phyloP scores from a whole-genome alignment of 352 stramenopile genomes.

The Globisporangium acanthophoron region DNA sequence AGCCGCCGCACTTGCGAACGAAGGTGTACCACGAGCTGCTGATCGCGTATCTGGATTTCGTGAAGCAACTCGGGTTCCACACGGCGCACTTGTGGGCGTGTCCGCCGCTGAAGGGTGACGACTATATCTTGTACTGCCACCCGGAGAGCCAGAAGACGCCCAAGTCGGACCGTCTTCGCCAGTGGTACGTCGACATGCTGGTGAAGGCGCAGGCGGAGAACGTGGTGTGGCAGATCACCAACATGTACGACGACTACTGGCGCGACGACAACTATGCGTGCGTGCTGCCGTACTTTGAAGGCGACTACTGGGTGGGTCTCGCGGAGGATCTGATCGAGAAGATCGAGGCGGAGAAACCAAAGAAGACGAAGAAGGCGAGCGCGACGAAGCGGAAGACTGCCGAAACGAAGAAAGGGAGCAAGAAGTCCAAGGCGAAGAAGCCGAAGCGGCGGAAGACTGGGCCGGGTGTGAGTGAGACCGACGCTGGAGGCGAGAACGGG shows the following conservation, averaged over 20 bases:
- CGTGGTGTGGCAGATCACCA: slow-evolving; percentile 93
- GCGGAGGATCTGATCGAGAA: slow-evolving; percentile 88
- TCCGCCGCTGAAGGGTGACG: slow-evolving; percentile 97
- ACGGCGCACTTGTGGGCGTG: slow-evolving; percentile 99
- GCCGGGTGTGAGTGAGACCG: slow-evolving; percentile 18
- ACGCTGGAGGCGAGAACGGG: slow-evolving; percentile 32
- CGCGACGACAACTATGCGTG: slow-evolving; percentile 80
- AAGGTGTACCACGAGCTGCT: slow-evolving; percentile 99
- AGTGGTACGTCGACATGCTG: slow-evolving; percentile 94
- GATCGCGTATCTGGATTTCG: slow-evolving; percentile 97
- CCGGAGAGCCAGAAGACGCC: slow-evolving; percentile 98
- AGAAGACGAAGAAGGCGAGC: slow-evolving; percentile 46
- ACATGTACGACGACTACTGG: slow-evolving; percentile 96
- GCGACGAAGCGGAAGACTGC: slow-evolving; percentile 5
- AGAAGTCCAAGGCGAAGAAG: slow-evolving; percentile 81
- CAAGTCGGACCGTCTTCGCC: slow-evolving; percentile 95
- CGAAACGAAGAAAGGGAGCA: slow-evolving; percentile 59
- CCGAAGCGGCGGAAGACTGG: slow-evolving; percentile 60
- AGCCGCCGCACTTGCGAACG: slow-evolving; percentile 94
- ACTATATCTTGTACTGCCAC: slow-evolving; percentile 99
- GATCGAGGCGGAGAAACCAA: slow-evolving; percentile 80
- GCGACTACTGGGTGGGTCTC: slow-evolving; percentile 85
- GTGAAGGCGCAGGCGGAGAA: slow-evolving; percentile 82
- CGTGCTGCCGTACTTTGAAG: slow-evolving; percentile 81
- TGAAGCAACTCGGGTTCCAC: slow-evolving; percentile 95